Percentiles rank a stretch among this genome's conserved stretches.
These are phyloP conservation scores for Chaetomium cochliodes DNA, from an alignment of 495 filamentous ascomycete species.

Conservation along the genomic window DNA sequence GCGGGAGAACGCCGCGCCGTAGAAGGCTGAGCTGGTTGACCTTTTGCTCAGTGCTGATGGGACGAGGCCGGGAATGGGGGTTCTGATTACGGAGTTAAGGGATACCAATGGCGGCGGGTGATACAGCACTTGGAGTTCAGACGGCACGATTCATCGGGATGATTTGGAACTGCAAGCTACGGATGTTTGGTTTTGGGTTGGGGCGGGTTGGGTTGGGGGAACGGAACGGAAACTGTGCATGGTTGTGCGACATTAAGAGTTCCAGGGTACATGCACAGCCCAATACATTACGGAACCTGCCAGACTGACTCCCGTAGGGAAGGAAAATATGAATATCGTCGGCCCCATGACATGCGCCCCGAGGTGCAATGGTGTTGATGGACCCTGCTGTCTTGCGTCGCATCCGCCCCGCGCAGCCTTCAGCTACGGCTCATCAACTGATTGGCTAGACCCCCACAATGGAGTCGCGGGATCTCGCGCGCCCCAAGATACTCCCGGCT, in stretches of 20 bases:
- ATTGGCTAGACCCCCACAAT: conserved; percentile 18
- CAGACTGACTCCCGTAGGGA: not conserved
- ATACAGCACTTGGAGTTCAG: conserved; percentile 25
- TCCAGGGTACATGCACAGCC: not conserved
- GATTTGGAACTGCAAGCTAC: conserved; percentile 1
- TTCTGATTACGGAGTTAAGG: conserved; percentile 25
- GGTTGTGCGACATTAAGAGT: not conserved
- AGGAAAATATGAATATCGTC: not conserved
- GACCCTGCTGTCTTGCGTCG: not conserved
- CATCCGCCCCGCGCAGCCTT: conserved; percentile 3
- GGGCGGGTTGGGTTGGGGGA: not conserved
- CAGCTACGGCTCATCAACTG: no score
- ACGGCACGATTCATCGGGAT: conserved; percentile 12
- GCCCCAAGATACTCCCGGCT: not conserved
- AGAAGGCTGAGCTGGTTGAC: conserved; percentile 7
- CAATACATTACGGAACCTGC: conserved; percentile 4
- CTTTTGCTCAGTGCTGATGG: not conserved
- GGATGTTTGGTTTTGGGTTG: conserved; percentile 17
- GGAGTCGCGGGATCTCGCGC: not conserved
- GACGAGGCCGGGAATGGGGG: conserved; percentile 11
- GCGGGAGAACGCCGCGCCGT: conserved; percentile 71
- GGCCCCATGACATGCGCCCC: conserved; percentile 18
- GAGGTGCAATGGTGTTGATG: conserved; percentile 1
- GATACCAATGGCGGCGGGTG: conserved; percentile 26
- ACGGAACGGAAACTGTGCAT: not conserved